Conservation (phyloP, 225 moss, liverwort and hornwort species). For the Anthoceros angustus region DNA sequence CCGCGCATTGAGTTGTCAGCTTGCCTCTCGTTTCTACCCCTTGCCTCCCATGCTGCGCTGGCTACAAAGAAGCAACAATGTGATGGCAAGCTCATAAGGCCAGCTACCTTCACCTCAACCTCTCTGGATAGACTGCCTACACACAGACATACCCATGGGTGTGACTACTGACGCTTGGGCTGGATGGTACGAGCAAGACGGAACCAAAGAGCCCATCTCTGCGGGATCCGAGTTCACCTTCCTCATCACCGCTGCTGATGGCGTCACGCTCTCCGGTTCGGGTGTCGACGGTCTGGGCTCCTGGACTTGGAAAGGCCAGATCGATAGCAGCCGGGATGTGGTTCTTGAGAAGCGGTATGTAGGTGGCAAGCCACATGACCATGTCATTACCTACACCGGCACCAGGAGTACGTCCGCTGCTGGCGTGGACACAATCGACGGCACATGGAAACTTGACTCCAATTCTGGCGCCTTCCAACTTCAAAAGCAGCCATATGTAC, state of each 20-base stretch:
- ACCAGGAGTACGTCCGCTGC: neutral
- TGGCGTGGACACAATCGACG: neutral
- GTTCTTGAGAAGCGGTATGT: neutral
- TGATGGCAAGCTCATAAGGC: neutral
- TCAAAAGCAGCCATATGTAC: neutral
- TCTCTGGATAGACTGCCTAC: neutral
- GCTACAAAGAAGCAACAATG: neutral
- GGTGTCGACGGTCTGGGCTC: neutral
- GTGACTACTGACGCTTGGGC: neutral
- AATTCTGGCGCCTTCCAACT: neutral
- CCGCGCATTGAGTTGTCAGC: too few species aligned
- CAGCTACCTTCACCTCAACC: neutral
- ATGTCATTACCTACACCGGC: neutral
- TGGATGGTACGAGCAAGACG: neutral
- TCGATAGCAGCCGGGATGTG: neutral
- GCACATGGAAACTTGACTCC: neutral
- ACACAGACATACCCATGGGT: neutral
- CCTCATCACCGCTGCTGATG: neutral
- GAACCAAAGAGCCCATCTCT: neutral
- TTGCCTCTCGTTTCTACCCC: neutral
- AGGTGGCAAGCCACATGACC: neutral
- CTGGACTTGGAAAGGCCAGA: constrained; percentile 1
- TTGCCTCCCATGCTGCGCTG: neutral
- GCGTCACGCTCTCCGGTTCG: constrained; percentile 1
- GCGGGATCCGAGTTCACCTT: neutral